phyloP scores from a whole-genome alignment of 257 asterid species.

The Orobanche coerulescens region DNA sequence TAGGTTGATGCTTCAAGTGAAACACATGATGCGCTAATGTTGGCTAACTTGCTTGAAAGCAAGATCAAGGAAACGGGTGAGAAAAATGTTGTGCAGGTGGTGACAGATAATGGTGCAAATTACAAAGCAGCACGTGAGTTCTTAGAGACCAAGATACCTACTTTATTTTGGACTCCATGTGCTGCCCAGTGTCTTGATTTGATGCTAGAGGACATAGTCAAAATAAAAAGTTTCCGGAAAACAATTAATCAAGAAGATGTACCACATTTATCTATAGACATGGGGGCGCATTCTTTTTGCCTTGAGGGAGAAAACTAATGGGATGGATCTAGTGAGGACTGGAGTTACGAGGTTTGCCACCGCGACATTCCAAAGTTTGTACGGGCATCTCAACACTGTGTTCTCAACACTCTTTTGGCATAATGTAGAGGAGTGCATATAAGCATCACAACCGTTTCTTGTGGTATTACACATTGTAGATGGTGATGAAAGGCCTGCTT shows the following conservation, averaged over 20 bases:
- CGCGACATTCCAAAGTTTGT: neutral
- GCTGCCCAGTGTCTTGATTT: neutral
- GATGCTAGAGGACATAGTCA: too few relatives aligned
- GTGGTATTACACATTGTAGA: neutral
- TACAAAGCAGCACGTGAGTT: neutral
- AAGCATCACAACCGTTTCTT: neutral
- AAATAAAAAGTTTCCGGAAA: neutral
- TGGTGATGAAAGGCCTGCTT: neutral
- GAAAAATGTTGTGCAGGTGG: neutral
- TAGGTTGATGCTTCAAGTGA: too few relatives aligned
- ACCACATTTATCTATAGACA: neutral
- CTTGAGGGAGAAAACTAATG: neutral
- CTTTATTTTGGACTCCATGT: neutral
- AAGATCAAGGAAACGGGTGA: neutral
- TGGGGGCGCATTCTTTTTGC: neutral
- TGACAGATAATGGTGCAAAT: neutral
- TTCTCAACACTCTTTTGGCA: neutral
- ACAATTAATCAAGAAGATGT: neutral
- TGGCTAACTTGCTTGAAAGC: neutral
- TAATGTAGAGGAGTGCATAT: neutral
- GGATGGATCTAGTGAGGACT: neutral
- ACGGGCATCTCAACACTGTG: neutral
- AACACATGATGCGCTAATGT: too few relatives aligned
- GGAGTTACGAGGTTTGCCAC: neutral
- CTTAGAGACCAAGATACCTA: neutral